Base-by-base conservation (phyloP, 1,139 yeast genomes). In the Candida pseudoviswanathii region DNA sequence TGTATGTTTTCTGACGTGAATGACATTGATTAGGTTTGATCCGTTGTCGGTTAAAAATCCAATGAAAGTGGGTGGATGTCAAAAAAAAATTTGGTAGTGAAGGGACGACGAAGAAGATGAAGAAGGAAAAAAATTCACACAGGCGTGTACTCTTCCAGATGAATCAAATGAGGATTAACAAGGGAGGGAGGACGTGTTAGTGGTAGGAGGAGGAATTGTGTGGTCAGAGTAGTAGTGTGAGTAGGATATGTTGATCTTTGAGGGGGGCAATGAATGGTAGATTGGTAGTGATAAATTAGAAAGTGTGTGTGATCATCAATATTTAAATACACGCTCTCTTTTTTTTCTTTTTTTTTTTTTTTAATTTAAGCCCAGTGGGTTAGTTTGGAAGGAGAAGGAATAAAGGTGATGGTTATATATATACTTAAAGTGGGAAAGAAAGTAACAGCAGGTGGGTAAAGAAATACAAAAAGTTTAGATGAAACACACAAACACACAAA, bases 1-100 rank as follows among this genome's bases (percentile, higher is more conserved):
- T 31, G 24, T 21, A 26, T 29, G 30, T 30, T 41, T 26, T 43
- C 45, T 21, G 44, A 41, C 11, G 30, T 29, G 24, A 31, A 22
- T 5, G 52, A 36, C 50, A 46, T 49, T 36, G 6, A 36, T 11
- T 16, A 5, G 24, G 22, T 11, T 36, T 9, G 8, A 2, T 36
- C 24, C 4, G 10, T n/a, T n/a, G n/a, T n/a, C n/a, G n/a, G n/a
- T n/a, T n/a, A n/a, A n/a, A n/a, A n/a, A n/a, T n/a, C n/a, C n/a
- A n/a, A n/a, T n/a, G n/a, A n/a, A n/a, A n/a, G 8, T 36, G 25
- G 8, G 6, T 36, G 37, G 3, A 11, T 3, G 37, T 11, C 16
- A 33, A 33, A 33, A n/a, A 24, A 8, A 3, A 11, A 33, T n/a
- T 24, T n/a, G 22, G 37, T 33, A 16, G 21, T 33, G 37, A 33